Evolutionary conservation across 2,329 filamentous ascomycete species (phyloP).

Genomic region (Exserohilum rostratum): DNA sequence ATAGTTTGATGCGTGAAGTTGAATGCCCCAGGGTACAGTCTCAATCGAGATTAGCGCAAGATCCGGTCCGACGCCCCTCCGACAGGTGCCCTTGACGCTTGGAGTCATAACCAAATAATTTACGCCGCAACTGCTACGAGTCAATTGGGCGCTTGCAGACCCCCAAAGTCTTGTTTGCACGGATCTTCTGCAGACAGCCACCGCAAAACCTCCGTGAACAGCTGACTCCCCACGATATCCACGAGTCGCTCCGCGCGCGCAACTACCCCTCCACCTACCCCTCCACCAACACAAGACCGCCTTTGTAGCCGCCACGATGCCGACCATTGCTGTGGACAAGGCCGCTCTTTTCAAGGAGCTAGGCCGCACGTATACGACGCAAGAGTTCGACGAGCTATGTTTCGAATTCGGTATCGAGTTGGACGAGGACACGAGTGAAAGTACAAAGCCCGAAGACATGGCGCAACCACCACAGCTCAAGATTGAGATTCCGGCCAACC

Average conservation of each 20-base stretch:
- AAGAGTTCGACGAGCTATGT: conserved; percentile 95
- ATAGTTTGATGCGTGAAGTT: neutral
- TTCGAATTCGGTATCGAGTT: conserved; percentile 99
- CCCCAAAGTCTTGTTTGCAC: neutral
- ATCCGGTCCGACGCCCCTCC: conserved; percentile 24
- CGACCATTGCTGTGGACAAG: conserved; percentile 96
- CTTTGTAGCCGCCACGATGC: conserved; percentile 66
- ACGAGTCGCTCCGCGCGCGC: conserved; percentile 23
- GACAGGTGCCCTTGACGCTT: conserved; percentile 18
- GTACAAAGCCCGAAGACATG: conserved; percentile 45
- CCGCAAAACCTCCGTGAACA: conserved; percentile 3
- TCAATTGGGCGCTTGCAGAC: conserved; percentile 6
- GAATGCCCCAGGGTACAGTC: neutral
- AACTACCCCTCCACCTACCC: conserved; percentile 39
- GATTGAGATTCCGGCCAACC: conserved; percentile 97
- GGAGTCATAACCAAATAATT: conserved; percentile 39
- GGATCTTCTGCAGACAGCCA: neutral
- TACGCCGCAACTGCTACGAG: conserved; percentile 6
- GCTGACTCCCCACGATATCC: neutral
- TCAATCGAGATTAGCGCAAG: conserved; percentile 16
- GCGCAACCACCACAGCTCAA: conserved; percentile 92
- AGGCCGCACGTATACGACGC: conserved; percentile 86
- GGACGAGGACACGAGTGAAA: conserved; percentile 73
- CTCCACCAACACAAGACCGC: conserved; percentile 30
- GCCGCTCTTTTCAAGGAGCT: conserved; percentile 92